Base-by-base conservation (phyloP, 2,329 filamentous ascomycete genomes). In the Fusarium sp. region DNA sequence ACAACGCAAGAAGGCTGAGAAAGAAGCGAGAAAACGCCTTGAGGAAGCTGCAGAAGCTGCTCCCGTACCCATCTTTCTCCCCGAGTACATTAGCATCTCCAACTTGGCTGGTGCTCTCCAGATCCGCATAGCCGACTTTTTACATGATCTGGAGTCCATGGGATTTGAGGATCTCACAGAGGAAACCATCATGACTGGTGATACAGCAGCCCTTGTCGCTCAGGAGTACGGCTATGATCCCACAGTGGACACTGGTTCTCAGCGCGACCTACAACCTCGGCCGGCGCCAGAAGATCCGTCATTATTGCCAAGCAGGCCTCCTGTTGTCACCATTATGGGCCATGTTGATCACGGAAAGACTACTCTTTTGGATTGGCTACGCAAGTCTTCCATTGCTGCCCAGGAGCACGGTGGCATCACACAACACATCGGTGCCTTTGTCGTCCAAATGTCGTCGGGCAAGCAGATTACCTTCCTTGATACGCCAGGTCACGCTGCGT, bases 261-360 rank as follows among this genome's bases (percentile, higher is more conserved):
- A 84, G 3, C 86, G 90, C 49, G 96, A 99, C 81, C 84, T 99
- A 44, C 89, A 88, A 70, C 88, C 93, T 31, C 89, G 91, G 17
- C 92, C 94, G 3, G 84, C 87, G 33, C 89, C 90, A 14, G 91
- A 91, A 77, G 94, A 96, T 81, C 88, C 86, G 55, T 90, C 92
- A 0, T 77, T 82, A 20, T 83, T 98, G 13, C 94, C 95, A 5
- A 83, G 86, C 39, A 90, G 97, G 22, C 96, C 96, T 13, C 97
- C 96, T 1, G 94, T 99, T 41, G 95, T 99, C 44, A 98, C 97
- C 1, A 99, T 99, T 79, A 99, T 99, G 97, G 96, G 96, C 6
- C 96, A 99, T 75, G 96, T 99, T 77, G 97, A 99, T 81, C 96
- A 99, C 81, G 96, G 96, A 61, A 99, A 99, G 85, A 99, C 96